phyloP scores from a whole-genome alignment of 2,329 filamentous ascomycete genomes.

The Colletotrichum endophyticum region DNA sequence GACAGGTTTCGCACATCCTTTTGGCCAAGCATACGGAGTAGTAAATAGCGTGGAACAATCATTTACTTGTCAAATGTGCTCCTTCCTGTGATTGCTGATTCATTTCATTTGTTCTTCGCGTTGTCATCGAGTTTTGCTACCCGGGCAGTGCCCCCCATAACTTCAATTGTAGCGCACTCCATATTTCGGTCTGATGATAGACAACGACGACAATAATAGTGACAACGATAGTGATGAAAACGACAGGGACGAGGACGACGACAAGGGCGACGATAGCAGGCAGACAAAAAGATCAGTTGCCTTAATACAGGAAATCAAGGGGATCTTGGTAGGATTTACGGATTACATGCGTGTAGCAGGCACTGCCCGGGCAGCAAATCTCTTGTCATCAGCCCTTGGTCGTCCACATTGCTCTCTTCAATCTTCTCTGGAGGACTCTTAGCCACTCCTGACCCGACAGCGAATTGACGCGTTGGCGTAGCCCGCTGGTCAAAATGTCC shows the following conservation, averaged over 20 bases:
- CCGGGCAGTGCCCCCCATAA: no score
- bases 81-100: accelerated
- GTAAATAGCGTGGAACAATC: not conserved
- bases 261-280: no score
- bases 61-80: not conserved
- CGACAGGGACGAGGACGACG: no score
- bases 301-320: no score
- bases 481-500: no score
- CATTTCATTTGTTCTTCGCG: accelerated
- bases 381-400: not conserved
- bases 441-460: not conserved
- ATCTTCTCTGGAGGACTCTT: not conserved
- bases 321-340: no score
- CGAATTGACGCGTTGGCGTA: not conserved
- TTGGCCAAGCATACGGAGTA: not conserved
- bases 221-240: no score
- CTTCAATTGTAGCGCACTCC: no score
- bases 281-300: accelerated
- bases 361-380: no score
- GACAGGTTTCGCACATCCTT: not conserved
- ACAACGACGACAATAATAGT: no score
- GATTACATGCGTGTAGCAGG: no score
- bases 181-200: no score
- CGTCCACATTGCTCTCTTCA: not conserved
- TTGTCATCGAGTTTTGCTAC: not conserved